Evolutionary conservation across 2,329 filamentous ascomycete genomes (phyloP).

Genomic region (Phaeomoniella chlamydospora): DNA sequence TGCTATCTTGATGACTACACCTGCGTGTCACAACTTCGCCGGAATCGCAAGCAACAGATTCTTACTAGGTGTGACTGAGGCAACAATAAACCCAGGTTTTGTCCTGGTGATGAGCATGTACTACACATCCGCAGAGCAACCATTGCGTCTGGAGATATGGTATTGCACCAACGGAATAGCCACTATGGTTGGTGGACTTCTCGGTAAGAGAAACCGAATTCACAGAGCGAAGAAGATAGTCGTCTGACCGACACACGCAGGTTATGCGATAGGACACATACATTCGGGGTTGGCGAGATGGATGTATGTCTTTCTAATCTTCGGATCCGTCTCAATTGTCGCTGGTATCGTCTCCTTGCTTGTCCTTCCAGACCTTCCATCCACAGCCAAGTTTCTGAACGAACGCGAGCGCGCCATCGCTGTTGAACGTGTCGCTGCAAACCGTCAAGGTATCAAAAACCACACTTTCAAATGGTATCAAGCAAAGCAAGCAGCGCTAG

Average conservation of each 20-base stretch:
- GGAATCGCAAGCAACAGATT: slow-evolving; percentile 30
- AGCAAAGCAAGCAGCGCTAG: slow-evolving; percentile 30
- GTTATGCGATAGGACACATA: slow-evolving; percentile 46
- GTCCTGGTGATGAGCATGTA: slow-evolving; percentile 38
- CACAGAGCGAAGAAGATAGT: too few relatives aligned
- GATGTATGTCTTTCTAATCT: slow-evolving; percentile 32
- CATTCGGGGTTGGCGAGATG: slow-evolving; percentile 32
- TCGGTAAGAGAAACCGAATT: too few relatives aligned
- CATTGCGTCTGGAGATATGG: slow-evolving; percentile 37
- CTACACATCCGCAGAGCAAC: slow-evolving; percentile 32
- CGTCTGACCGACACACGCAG: neutral
- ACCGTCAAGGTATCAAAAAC: slow-evolving; percentile 41
- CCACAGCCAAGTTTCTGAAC: slow-evolving; percentile 27
- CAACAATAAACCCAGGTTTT: slow-evolving; percentile 32
- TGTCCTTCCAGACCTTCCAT: slow-evolving; percentile 35
- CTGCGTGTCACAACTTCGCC: slow-evolving; percentile 24
- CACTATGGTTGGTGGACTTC: slow-evolving; percentile 43
- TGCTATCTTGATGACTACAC: slow-evolving; percentile 27
- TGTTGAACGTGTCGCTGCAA: slow-evolving; percentile 35
- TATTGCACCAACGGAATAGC: slow-evolving; percentile 46
- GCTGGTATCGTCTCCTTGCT: slow-evolving; percentile 10
- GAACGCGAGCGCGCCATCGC: slow-evolving; percentile 30
- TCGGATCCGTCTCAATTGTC: slow-evolving; percentile 15
- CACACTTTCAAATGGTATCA: slow-evolving; percentile 31
- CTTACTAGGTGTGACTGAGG: slow-evolving; percentile 32